phyloP scores from a whole-genome alignment of 495 filamentous ascomycete species.

The Lophiotrema nucula region DNA sequence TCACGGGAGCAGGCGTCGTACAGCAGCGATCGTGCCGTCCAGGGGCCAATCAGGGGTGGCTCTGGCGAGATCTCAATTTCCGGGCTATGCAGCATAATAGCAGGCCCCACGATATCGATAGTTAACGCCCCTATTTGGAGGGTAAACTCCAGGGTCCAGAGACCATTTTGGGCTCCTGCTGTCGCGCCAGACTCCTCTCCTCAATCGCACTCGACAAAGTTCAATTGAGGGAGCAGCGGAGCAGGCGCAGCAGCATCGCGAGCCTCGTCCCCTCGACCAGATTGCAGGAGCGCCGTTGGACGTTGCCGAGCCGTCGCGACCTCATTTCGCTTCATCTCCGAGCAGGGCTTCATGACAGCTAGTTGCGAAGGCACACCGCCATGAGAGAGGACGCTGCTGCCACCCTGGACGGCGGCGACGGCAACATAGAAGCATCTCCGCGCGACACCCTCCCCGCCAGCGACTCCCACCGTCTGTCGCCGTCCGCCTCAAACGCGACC shows the following conservation, averaged over 20 bases:
- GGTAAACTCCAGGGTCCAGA: not conserved
- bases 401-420: conserved; percentile 11
- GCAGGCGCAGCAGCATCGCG: too few relatives aligned
- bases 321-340: conserved; percentile 31
- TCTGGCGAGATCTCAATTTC: conserved; percentile 19
- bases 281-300: too few relatives aligned
- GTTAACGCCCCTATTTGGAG: conserved; percentile 17
- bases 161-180: not conserved
- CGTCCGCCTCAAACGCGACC: conserved; percentile 6
- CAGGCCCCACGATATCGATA: conserved; percentile 10
- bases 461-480: not conserved
- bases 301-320: conserved; percentile 3
- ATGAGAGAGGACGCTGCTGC: conserved; percentile 28
- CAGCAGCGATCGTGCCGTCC: not conserved
- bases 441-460: not conserved
- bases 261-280: too few relatives aligned
- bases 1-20: conserved; percentile 28
- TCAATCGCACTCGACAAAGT: conserved; percentile 6
- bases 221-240: conserved; percentile 1
- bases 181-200: conserved; percentile 9
- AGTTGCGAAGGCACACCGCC: conserved; percentile 12
- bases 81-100: conserved; percentile 3
- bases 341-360: conserved; percentile 18
- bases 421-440: not conserved
- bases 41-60: conserved; percentile 19